Evolutionary conservation across 345 rosid species (phyloP).

Genomic region (Salix viminalis): DNA sequence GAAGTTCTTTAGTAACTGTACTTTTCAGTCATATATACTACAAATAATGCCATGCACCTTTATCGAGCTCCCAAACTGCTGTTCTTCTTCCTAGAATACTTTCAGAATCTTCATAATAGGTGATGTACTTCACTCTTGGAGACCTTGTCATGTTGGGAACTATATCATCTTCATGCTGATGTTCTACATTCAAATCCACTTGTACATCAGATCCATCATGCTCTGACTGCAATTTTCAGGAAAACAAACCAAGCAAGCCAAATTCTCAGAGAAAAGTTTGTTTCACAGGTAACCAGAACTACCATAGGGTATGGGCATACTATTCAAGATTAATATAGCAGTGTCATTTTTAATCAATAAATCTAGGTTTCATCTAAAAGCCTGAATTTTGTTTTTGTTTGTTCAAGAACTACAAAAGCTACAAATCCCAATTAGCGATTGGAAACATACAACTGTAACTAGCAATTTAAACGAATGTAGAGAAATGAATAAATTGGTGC

Average conservation of each 20-base stretch:
- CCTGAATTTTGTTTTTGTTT: no score
- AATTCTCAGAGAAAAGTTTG: slow-evolving; percentile 1
- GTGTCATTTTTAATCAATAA: no score
- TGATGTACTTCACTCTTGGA: slow-evolving; percentile 75
- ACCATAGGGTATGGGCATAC: no score
- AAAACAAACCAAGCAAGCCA: slow-evolving; percentile 8
- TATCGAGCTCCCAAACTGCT: slow-evolving; percentile 98
- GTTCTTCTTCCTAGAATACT: slow-evolving; percentile 83
- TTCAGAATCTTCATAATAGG: slow-evolving; percentile 90
- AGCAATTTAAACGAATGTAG: not conserved
- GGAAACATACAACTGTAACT: not conserved
- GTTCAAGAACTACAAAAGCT: no score
- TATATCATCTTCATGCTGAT: slow-evolving; percentile 63
- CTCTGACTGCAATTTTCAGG: slow-evolving; percentile 62
- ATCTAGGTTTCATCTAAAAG: no score
- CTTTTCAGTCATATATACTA: slow-evolving; percentile 15
- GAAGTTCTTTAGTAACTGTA: slow-evolving; percentile 5
- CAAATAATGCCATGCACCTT: slow-evolving; percentile 40
- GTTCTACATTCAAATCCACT: slow-evolving; percentile 69
- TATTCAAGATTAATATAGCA: no score
- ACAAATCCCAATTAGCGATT: no score
- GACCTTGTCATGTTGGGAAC: slow-evolving; percentile 83
- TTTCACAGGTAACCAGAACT: not conserved
- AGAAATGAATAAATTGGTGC: not conserved
- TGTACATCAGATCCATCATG: slow-evolving; percentile 94